Evolutionary conservation across 1,284 basidiomycete species (phyloP).

Genomic region (Entoloma clypeatum): DNA sequence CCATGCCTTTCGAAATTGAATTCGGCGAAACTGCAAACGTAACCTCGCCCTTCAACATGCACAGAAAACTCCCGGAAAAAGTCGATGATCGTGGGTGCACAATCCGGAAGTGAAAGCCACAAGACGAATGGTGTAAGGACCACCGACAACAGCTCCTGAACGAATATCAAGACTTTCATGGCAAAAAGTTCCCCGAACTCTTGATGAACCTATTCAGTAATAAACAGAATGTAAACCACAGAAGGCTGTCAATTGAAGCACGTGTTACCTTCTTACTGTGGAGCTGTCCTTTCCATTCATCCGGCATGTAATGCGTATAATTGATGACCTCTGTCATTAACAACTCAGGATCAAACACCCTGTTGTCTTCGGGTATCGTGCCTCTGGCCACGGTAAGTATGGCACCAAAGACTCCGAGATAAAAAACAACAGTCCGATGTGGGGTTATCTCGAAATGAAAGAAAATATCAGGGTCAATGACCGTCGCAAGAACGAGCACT

Average conservation of each 20-base stretch:
- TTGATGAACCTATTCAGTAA: constrained; percentile 65
- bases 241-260: constrained; percentile 5
- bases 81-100: constrained; percentile 87
- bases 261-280: constrained; percentile 78
- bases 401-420: constrained; percentile 84
- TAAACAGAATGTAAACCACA: constrained; percentile 4
- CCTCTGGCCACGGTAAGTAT: constrained; percentile 87
- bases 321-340: constrained; percentile 89
- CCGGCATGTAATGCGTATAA: constrained; percentile 94
- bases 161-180: constrained; percentile 85
- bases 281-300: constrained; percentile 84
- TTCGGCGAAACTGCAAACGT: constrained; percentile 97
- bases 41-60: constrained; percentile 93
- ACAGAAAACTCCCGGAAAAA: constrained; percentile 97
- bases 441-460: constrained; percentile 94
- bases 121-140: constrained; percentile 92
- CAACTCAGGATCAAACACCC: constrained; percentile 90
- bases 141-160: constrained; percentile 86
- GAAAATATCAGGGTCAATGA: constrained; percentile 90
- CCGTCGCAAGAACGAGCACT: constrained; percentile 86
- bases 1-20: constrained; percentile 95
- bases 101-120: constrained; percentile 86
- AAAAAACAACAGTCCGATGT: constrained; percentile 91
- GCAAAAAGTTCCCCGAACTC: constrained; percentile 88
- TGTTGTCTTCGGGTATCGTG: constrained; percentile 94